Percentiles rank a stretch among this genome's conserved stretches.
These are phyloP conservation scores for Chenopodium album DNA, from an alignment of 148 eudicot genomes.

Conservation along the genomic window DNA sequence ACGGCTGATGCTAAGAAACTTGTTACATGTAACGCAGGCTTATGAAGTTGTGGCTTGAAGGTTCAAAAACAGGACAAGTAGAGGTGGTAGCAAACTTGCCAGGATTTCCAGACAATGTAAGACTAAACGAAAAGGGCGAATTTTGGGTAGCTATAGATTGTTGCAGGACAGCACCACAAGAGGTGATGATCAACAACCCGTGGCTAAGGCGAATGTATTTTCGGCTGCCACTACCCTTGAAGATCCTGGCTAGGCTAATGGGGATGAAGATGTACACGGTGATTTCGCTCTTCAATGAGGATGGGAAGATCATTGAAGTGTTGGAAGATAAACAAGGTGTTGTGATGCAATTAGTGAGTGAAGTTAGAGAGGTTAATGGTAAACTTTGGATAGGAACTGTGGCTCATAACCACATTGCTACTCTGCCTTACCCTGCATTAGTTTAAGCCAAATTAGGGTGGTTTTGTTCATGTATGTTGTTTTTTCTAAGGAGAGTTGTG, in stretches of 20 bases:
- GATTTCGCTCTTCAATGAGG: slow-evolving; percentile 51
- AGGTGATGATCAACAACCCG: slow-evolving; percentile 57
- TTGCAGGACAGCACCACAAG: slow-evolving; percentile 74
- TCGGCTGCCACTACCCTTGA: slow-evolving; percentile 65
- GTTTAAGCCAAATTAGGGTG: background rate
- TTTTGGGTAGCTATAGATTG: slow-evolving; percentile 97
- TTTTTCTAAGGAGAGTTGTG: background rate
- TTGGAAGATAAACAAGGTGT: slow-evolving; percentile 74
- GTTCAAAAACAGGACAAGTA: slow-evolving; percentile 48
- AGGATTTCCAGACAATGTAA: slow-evolving; percentile 88
- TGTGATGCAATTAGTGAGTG: slow-evolving; percentile 91
- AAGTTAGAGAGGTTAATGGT: slow-evolving; percentile 76
- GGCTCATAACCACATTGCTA: slow-evolving; percentile 97
- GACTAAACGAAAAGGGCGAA: slow-evolving; percentile 72
- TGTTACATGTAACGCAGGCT: slow-evolving; percentile 37
- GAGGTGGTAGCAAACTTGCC: slow-evolving; percentile 73
- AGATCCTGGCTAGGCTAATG: slow-evolving; percentile 50
- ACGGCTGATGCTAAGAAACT: background rate
- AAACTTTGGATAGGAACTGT: slow-evolving; percentile 96
- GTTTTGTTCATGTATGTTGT: slow-evolving; percentile 8
- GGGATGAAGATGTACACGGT: slow-evolving; percentile 89
- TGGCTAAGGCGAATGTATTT: slow-evolving; percentile 82
- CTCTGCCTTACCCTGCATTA: slow-evolving; percentile 57
- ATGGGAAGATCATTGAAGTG: slow-evolving; percentile 70
- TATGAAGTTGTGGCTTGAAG: slow-evolving; percentile 66